Base-by-base conservation (phyloP, 2,329 filamentous ascomycete species). In the Acrocalymma vagum region DNA sequence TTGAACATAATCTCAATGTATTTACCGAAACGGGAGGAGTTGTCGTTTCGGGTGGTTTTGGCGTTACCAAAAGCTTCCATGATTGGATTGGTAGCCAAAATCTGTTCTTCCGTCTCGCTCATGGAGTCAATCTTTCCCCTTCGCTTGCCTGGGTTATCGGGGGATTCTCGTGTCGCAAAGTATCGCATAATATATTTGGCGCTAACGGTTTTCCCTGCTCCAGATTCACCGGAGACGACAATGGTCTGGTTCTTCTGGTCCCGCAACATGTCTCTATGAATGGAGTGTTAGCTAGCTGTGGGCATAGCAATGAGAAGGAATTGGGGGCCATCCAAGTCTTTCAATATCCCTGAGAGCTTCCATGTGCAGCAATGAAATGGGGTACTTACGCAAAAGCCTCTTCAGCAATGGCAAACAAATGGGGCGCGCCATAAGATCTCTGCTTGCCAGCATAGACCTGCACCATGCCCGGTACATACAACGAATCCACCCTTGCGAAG, bases 1-100 rank as follows among this genome's bases (percentile, higher is more conserved):
- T 97, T 92, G 72, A 99, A 99, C 90, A 97, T 93, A 69, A 99
- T 99, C 76, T 99, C 94, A 61, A 99, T 97, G 72, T 99, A 99
- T 79, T 99, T 99, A 71, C 94, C 94, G 73, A 99, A 99, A 64
- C 94, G 85, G 27, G 94, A 99, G 29, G 94, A 99, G 75, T 99
- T 99, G 75, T 99, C 94, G 76, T 99, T 99, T 70, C 94, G 83
- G 9, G 94, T 99, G n/a, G 94, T 99, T 77, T 99, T 99, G 38
- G 94, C 94, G 77, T 99, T 99, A 70, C 94, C 94, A 67, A 99
- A 99, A 22, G 94, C 93, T 82, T 99, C 94, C 94, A 99, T 99
- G 69, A 99, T 96, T 25, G 94, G 94, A 70, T 99, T 99, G 38
- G 94, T 99, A 20, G 94, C 94, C 56, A 99, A 77, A 66, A 99